These are phyloP conservation scores for Monilinia laxa DNA, from an alignment of 2,329 filamentous ascomycete genomes.

Conservation along the genomic window DNA sequence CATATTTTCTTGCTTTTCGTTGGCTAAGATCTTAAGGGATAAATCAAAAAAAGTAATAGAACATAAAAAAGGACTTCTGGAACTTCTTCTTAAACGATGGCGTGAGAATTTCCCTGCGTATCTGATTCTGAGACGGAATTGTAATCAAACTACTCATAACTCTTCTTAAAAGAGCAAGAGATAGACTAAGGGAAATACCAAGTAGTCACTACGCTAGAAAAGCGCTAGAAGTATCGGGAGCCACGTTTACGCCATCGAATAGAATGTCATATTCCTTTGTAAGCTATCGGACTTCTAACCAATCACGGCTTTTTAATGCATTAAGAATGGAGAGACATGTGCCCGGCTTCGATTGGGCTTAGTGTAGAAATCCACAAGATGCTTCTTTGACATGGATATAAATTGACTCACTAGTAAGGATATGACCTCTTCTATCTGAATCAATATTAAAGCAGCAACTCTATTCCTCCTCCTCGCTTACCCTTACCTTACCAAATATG, in stretches of 20 bases:
- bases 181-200: background rate
- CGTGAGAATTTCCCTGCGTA: background rate
- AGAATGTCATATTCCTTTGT: background rate
- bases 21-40: background rate
- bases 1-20: background rate
- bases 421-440: background rate
- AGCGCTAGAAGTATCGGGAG: constrained; percentile 10
- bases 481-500: background rate
- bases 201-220: constrained; percentile 10
- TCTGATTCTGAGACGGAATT: constrained; percentile 11
- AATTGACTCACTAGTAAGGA: background rate
- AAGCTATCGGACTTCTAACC: background rate
- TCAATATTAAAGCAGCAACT: background rate
- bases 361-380: background rate
- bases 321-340: background rate
- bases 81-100: constrained; percentile 2
- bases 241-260: constrained; percentile 11
- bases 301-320: background rate
- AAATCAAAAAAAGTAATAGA: background rate
- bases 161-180: background rate
- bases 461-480: background rate
- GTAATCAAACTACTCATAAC: background rate
- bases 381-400: background rate
- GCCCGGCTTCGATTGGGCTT: background rate
- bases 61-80: constrained; percentile 11